A percentile compares a stretch with the other conserved stretches of the same genome.
These are phyloP conservation scores for Polymyxa betae DNA, from an alignment of 208 protist genomes.

Conservation along the genomic window DNA sequence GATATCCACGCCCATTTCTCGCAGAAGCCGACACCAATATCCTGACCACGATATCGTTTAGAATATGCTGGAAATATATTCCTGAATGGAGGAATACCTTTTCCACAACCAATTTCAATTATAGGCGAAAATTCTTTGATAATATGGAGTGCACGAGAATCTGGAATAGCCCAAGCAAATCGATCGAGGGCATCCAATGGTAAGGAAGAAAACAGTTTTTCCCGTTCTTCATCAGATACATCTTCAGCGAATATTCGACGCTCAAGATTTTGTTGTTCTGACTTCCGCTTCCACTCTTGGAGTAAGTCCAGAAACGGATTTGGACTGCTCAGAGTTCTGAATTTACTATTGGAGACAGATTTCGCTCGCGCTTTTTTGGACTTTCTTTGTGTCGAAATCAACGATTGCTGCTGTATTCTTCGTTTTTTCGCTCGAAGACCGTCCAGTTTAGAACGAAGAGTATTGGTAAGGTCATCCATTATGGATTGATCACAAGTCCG, in stretches of 20 bases:
- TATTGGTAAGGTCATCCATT: too few species aligned
- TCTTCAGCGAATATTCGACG: neutral
- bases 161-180: conserved; percentile 27
- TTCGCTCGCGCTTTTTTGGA: too few species aligned
- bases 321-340: neutral
- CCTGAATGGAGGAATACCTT: neutral
- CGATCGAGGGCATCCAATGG: neutral
- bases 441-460: too few species aligned
- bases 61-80: neutral
- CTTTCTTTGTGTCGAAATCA: too few species aligned
- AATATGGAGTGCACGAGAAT: neutral
- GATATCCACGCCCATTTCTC: conserved; percentile 15
- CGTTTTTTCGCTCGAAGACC: too few species aligned
- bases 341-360: too few species aligned
- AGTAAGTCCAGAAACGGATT: neutral
- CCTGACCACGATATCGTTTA: neutral
- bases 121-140: neutral
- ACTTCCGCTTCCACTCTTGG: neutral
- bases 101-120: conserved; percentile 37
- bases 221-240: conserved; percentile 12
- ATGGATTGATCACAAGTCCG: too few species aligned
- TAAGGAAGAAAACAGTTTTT: neutral
- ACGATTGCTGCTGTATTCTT: too few species aligned
- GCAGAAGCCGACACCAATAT: neutral
- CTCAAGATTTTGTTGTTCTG: neutral